These are phyloP conservation scores for Rubia peregrina DNA, from an alignment of 305 asterid species.

Conservation along the genomic window DNA sequence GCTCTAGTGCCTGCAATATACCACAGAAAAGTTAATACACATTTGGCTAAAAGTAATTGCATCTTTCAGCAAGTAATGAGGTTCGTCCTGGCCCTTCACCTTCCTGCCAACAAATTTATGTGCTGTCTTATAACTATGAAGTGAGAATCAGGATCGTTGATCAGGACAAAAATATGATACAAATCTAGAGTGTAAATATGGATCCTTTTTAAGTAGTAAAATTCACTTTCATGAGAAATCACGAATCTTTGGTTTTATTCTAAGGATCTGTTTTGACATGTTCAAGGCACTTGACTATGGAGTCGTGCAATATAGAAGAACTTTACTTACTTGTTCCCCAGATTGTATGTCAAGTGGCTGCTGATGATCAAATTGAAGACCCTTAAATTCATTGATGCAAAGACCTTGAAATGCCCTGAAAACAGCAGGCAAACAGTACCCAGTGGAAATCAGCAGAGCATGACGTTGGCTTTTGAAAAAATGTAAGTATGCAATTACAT, in stretches of 20 bases:
- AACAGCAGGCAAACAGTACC: constrained; percentile 12
- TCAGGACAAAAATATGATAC: too few species aligned
- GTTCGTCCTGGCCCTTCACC: background rate
- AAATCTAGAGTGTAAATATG: background rate
- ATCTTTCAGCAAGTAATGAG: background rate
- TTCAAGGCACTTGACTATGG: background rate
- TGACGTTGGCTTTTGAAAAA: background rate
- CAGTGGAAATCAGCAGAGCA: background rate
- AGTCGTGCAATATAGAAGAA: constrained; percentile 3
- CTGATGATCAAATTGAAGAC: constrained; percentile 89
- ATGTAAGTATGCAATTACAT: background rate
- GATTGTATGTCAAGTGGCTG: constrained; percentile 65
- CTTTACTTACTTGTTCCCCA: constrained; percentile 82
- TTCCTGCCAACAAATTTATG: background rate
- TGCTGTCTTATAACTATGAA: background rate
- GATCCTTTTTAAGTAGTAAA: background rate
- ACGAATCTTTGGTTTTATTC: background rate
- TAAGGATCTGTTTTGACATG: constrained; percentile 4
- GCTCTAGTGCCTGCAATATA: constrained; percentile 60
- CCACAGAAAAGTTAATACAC: background rate
- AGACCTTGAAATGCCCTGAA: constrained; percentile 98
- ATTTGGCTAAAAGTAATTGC: background rate
- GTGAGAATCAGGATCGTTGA: background rate
- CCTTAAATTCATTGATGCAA: constrained; percentile 80
- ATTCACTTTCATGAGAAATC: background rate